These are phyloP conservation scores for Alternaria sp. DNA, from an alignment of 2,329 filamentous ascomycete species.

Conservation along the genomic window DNA sequence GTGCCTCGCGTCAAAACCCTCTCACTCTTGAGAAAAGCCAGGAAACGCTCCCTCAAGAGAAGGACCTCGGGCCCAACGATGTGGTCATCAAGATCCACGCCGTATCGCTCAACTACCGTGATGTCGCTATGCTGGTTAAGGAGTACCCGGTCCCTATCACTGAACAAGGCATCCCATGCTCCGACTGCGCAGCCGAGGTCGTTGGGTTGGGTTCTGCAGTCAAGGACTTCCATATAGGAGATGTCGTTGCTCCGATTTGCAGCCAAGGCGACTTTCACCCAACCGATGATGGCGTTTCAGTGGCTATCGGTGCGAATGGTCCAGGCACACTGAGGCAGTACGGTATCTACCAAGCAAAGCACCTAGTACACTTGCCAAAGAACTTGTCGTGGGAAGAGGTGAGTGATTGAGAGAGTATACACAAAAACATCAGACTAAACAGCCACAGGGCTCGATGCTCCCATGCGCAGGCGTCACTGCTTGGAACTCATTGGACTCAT, in stretches of 20 bases:
- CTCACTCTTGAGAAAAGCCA: conserved; percentile 11
- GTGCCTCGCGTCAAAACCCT: conserved; percentile 22
- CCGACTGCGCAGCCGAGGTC: conserved; percentile 39
- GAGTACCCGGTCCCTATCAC: conserved; percentile 21
- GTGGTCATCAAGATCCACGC: conserved; percentile 39
- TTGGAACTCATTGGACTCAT: conserved; percentile 32
- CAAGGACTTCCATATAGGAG: conserved; percentile 28
- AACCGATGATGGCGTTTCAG: conserved; percentile 22
- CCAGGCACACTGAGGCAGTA: conserved; percentile 38
- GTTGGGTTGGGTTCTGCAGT: conserved; percentile 30
- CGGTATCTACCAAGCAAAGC: conserved; percentile 34
- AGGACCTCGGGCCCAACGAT: conserved; percentile 20
- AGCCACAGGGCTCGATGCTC: conserved; percentile 29
- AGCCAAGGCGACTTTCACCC: conserved; percentile 17
- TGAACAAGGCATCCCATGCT: conserved; percentile 29
- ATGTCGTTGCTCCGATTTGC: conserved; percentile 33
- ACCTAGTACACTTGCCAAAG: conserved; percentile 33
- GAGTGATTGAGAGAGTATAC: neutral
- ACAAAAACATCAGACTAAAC: neutral
- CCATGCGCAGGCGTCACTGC: conserved; percentile 36
- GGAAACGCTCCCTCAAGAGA: neutral
- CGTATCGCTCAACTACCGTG: conserved; percentile 41
- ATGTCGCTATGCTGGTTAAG: conserved; percentile 35
- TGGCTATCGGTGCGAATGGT: conserved; percentile 18
- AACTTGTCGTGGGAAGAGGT: conserved; percentile 42